A percentile compares a stretch with the other conserved stretches of the same genome.
Evolutionary conservation across 352 stramenopile genomes (phyloP).

Genomic region (Pythium graminicola): DNA sequence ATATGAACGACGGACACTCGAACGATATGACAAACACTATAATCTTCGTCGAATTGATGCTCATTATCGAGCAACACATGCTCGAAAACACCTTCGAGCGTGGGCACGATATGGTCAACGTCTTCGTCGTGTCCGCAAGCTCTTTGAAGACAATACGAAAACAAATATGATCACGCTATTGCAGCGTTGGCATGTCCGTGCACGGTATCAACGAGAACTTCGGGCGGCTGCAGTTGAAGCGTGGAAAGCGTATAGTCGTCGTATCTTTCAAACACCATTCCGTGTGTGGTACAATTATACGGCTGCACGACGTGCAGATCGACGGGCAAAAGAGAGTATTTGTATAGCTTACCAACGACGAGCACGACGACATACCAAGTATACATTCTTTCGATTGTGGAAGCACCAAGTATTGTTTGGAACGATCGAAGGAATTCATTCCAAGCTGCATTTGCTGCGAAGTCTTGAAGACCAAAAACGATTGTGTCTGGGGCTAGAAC

Average conservation of each 20-base stretch:
- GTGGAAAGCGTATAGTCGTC: slow-evolving; percentile 53
- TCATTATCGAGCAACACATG: slow-evolving; percentile 42
- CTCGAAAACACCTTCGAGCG: slow-evolving; percentile 48
- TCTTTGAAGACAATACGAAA: slow-evolving; percentile 59
- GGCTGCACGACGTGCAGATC: slow-evolving; percentile 28
- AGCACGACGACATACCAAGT: slow-evolving; percentile 56
- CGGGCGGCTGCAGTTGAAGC: slow-evolving; percentile 42
- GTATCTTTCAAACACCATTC: slow-evolving; percentile 71
- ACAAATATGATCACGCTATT: slow-evolving; percentile 35
- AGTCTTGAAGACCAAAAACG: slow-evolving; percentile 76
- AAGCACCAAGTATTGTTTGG: slow-evolving; percentile 75
- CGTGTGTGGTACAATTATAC: slow-evolving; percentile 57
- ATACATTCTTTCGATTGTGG: slow-evolving; percentile 76
- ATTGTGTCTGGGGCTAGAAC: slow-evolving; percentile 56
- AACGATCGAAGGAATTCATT: slow-evolving; percentile 59
- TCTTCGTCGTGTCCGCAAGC: slow-evolving; percentile 45
- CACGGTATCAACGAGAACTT: slow-evolving; percentile 49
- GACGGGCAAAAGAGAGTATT: slow-evolving; percentile 52
- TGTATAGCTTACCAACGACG: slow-evolving; percentile 62
- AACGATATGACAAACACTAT: slow-evolving; percentile 58
- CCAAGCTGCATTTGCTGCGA: slow-evolving; percentile 49
- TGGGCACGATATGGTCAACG: slow-evolving; percentile 45
- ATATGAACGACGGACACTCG: slow-evolving; percentile 47
- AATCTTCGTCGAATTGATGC: slow-evolving; percentile 69
- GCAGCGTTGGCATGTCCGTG: slow-evolving; percentile 42